Evolutionary conservation across 2,329 filamentous ascomycete species (phyloP).

Genomic region (Penicillium sp.): DNA sequence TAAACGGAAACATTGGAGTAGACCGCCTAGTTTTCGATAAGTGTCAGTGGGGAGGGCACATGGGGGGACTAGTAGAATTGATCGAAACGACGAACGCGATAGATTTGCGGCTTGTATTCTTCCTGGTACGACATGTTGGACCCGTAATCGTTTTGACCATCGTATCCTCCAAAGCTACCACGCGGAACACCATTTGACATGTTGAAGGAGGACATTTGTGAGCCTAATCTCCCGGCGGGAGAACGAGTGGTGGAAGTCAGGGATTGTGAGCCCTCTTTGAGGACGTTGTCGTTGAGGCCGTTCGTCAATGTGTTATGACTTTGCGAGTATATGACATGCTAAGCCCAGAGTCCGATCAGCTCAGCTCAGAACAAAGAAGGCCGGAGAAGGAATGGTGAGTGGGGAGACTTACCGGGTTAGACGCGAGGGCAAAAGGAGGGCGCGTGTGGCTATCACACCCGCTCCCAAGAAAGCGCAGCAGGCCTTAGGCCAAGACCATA

Average conservation of each 20-base stretch:
- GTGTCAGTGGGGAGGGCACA: slow-evolving; percentile 15
- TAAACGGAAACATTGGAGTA: slow-evolving; percentile 97
- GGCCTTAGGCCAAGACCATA: slow-evolving; percentile 21
- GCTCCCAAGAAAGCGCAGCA: slow-evolving; percentile 26
- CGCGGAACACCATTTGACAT: slow-evolving; percentile 44
- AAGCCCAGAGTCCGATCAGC: background rate
- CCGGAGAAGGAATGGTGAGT: slow-evolving; percentile 20
- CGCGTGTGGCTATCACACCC: slow-evolving; percentile 36
- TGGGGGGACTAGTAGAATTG: background rate
- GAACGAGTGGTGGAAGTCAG: slow-evolving; percentile 41
- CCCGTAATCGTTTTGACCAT: slow-evolving; percentile 47
- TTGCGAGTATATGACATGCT: slow-evolving; percentile 46
- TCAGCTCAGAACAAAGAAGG: slow-evolving; percentile 16
- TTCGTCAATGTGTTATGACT: slow-evolving; percentile 43
- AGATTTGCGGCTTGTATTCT: slow-evolving; percentile 52
- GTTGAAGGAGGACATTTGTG: slow-evolving; percentile 49
- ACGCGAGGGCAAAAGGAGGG: slow-evolving; percentile 34
- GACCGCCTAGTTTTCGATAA: slow-evolving; percentile 63
- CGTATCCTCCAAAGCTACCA: slow-evolving; percentile 43
- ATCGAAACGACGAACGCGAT: slow-evolving; percentile 43
- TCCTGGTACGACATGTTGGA: slow-evolving; percentile 42
- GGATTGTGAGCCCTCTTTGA: slow-evolving; percentile 49
- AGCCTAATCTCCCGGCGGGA: too few relatives aligned
- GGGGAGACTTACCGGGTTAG: slow-evolving; percentile 29
- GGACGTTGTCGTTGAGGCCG: slow-evolving; percentile 43